phyloP scores from a whole-genome alignment of 164 flowering plant species.

The Protea cynaroides region DNA sequence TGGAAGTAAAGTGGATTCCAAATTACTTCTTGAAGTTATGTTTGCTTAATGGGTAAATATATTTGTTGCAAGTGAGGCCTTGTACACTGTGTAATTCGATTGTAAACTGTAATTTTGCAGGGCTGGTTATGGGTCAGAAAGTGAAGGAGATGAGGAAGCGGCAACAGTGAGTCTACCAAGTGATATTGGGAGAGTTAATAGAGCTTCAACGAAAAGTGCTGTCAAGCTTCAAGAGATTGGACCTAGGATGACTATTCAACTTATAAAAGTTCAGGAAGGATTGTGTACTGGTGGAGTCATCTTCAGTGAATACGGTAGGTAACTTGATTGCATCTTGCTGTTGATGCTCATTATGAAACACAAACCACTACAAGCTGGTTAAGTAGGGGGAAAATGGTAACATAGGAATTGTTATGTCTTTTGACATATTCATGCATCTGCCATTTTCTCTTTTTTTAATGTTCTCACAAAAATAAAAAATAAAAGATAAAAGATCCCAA shows the following conservation, averaged over 20 bases:
- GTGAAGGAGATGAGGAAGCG: conserved; percentile 97
- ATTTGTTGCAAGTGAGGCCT: neutral
- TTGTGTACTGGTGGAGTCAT: conserved; percentile 73
- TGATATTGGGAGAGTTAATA: conserved; percentile 75
- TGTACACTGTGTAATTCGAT: neutral
- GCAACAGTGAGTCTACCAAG: conserved; percentile 71
- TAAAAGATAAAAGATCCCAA: too few species aligned
- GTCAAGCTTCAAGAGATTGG: conserved; percentile 97
- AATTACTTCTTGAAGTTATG: too few species aligned
- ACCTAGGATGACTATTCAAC: conserved; percentile 90
- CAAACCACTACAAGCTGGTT: too few species aligned
- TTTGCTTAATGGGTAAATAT: neutral
- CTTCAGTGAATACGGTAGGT: conserved; percentile 88
- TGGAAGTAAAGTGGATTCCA: too few species aligned
- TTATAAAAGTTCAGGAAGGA: conserved; percentile 82
- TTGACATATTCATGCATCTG: too few species aligned
- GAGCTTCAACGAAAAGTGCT: conserved; percentile 86
- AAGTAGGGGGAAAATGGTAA: too few species aligned
- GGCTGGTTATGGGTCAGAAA: conserved; percentile 98
- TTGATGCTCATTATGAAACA: neutral
- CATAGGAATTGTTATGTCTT: too few species aligned
- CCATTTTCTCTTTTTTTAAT: too few species aligned
- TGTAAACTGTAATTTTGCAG: conserved; percentile 29
- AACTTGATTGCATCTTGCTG: conserved; percentile 9
- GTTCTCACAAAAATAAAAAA: too few species aligned